Conservation (phyloP, 305 asterid species). For the Caryopteris hybrid region DNA sequence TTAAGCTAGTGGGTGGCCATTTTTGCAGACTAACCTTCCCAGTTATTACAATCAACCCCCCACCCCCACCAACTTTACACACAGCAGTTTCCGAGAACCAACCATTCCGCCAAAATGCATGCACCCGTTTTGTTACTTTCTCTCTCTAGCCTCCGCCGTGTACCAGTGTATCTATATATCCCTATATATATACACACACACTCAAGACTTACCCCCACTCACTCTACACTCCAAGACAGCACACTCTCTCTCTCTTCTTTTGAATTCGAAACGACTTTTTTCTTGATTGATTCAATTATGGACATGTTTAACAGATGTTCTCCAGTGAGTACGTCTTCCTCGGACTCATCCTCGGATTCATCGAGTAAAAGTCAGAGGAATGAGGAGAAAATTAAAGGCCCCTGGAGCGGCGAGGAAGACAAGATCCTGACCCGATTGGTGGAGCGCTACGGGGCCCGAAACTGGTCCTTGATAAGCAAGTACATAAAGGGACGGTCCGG, state of each 20-base stretch:
- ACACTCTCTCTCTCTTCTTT: neutral
- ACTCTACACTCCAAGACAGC: neutral
- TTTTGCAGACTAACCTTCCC: neutral
- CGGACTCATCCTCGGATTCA: conserved; percentile 30
- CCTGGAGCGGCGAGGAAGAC: conserved; percentile 96
- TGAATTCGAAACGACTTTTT: too few species aligned
- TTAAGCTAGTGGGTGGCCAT: conserved; percentile 12
- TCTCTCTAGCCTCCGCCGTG: conserved; percentile 19
- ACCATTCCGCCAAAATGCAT: conserved; percentile 22
- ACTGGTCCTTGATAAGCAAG: conserved; percentile 82
- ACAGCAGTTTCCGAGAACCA: conserved; percentile 65
- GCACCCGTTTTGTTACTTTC: conserved; percentile 11
- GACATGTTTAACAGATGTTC: conserved; percentile 44
- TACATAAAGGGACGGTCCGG: conserved; percentile 86
- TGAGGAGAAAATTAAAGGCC: conserved; percentile 63
- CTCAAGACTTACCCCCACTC: neutral
- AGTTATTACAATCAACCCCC: neutral
- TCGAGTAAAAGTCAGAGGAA: conserved; percentile 29
- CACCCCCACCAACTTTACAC: conserved; percentile 48
- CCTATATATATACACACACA: neutral
- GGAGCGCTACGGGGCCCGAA: conserved; percentile 64
- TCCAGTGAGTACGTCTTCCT: conserved; percentile 44
- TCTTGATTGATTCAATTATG: conserved; percentile 35
- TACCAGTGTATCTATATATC: neutral
- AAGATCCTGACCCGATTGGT: conserved; percentile 60